Base-by-base conservation (phyloP, 495 filamentous ascomycete species). In the Chaetomium cochliodes region DNA sequence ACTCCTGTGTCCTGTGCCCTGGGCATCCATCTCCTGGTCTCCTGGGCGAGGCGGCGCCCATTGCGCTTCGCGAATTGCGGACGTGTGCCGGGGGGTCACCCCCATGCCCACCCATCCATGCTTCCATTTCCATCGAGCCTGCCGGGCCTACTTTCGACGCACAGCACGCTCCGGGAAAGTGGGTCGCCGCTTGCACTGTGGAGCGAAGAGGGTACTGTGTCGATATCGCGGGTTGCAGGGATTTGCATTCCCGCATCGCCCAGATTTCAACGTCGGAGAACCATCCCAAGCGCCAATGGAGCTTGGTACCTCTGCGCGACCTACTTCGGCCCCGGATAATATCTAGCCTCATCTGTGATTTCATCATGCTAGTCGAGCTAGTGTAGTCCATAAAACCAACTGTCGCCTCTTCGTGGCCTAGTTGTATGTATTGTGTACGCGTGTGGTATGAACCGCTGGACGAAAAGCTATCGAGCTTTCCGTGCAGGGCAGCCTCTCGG, bases 181-280 rank as follows among this genome's bases (percentile, higher is more conserved):
- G 60, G 55, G 66, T 60, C 67, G 60, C 25, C 53, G 26, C 37
- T 46, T 26, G 51, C 51, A 39, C 53, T 64, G 69, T 70, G 70
- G 65, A 58, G 54, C 67, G 39, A 60, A 26, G 58, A 70, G 62
- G 16, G 33, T 0, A 52, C 37, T 30, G 18, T 20, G 68, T 70
- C 67, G 50, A 67, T 41, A 62, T 66, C 60, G 51, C 60, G 67
- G 73, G 66, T 65, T 70, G 69, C 67, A 73, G 66, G 72, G 71
- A 67, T 71, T 70, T 57, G 58, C 67, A 64, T 65, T 71, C 70
- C 67, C 63, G 70, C 65, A 70, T 71, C 52, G 30, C 58, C 63
- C 68, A 70, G 63, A 69, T 65, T 68, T 63, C 68, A 73, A 73
- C 70, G 68, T 70, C 69, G 67, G 64, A 65, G 65, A 69, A 64